Evolutionary conservation across 2,329 filamentous ascomycete species (phyloP), one percentile per base, ranked within the genome.

Genomic region (Chrysosporium queenslandicum): DNA sequence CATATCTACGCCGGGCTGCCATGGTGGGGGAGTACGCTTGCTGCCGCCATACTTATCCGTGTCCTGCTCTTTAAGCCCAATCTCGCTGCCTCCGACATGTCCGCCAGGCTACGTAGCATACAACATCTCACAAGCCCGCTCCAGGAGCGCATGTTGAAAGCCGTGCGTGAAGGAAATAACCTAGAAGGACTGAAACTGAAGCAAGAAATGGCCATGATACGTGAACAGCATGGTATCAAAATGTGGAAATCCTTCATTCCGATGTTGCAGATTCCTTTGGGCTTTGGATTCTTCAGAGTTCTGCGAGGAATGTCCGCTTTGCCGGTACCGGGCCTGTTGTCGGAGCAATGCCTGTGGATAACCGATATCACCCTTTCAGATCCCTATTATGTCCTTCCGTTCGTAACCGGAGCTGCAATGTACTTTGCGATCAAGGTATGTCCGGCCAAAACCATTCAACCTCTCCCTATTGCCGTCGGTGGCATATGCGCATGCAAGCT

Each of bases 251-350:
- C 74, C 16, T 71, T 84, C 20, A 56, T 78, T 8, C 80, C 80
- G 6, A 66, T 86, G 57, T 21, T 82, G 25, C 81, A 86, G 61
- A 69, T 85, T 11, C 82, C 89, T 4, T 74, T 94, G 58, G 86
- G 85, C 55, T 88, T 82, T 66, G 88, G 89, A 61, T 82, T 85
- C 55, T 97, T 91, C 75, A 81, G 86, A 55, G 74, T 91, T 42
- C 67, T 94, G 57, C 77, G 80, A 50, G 82, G 77, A 59, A 94
- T 95, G 85, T 69, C 80, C 1, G 67, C 74, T 20, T 71, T 97
- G 45, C 91, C 91, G 3, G 87, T 96, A 4, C 91, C 91, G 0
- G 83, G 81, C 0, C 68, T 97, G 58, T 79, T 86, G 60, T 72
- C 71, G 1, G 86, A 86, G 29, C 83, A 86, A 2, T 70, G 82